Evolutionary conservation across 768 basidiomycete species (phyloP), one percentile per base, ranked within the genome.

Genomic region (Sarcomyxa edulis): DNA sequence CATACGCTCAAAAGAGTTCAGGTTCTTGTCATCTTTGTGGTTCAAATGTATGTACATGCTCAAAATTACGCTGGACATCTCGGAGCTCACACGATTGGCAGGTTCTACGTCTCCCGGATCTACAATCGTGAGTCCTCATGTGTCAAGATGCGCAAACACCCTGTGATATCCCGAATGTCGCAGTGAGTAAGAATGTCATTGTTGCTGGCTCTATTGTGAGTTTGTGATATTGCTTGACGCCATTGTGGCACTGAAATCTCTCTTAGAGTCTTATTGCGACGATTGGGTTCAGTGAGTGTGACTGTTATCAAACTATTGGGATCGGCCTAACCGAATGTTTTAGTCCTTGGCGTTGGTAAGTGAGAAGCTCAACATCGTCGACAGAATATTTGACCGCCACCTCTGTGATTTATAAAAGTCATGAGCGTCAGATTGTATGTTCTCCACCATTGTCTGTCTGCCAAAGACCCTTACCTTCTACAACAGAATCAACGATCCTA

Each of bases 11-110:
- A n/a, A n/a, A n/a, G n/a, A n/a, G n/a, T 42, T 32, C 32, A 53
- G 54, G 39, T 46, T 9, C 22, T 54, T 19, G 49, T 32, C 19
- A 35, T 51, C 28, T 46, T 45, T 19, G 47, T 53, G 32, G 51
- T 56, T 6, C 53, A 56, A 42, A 43, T 47, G 55, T 56, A 30
- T 32, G 50, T 38, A 16, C 11, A n/a, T n/a, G n/a, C n/a, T n/a
- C n/a, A n/a, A n/a, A n/a, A n/a, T n/a, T n/a, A n/a, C n/a, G n/a
- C n/a, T n/a, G n/a, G n/a, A n/a, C n/a, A n/a, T n/a, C n/a, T n/a
- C n/a, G n/a, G 10, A 24, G 15, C 14, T 39, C n/a, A n/a, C n/a
- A 38, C 10, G 5, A 31, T 33, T 9, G 10, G n/a, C n/a, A 51
- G 52, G 12, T 51, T 43, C 31, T 51, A 49, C 33, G 40, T 46